Percentiles rank a stretch among this genome's conserved stretches.
phyloP scores from a whole-genome alignment of 2,329 filamentous ascomycete species.

The Daldinia sp. region DNA sequence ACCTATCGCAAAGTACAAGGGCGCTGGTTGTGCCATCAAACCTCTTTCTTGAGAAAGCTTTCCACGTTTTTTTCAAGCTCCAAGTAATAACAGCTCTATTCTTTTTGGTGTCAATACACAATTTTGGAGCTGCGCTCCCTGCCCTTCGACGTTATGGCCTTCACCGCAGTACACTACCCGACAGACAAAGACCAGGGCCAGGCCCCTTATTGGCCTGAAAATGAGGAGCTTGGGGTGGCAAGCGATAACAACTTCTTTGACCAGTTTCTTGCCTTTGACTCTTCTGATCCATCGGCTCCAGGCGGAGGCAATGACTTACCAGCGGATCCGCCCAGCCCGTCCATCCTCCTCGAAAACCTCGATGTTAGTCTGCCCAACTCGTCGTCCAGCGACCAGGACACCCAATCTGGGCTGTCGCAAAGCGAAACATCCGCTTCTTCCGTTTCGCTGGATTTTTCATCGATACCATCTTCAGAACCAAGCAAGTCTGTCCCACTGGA shows the following conservation, averaged over 20 bases:
- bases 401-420: constrained; percentile 31
- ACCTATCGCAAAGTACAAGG: constrained; percentile 47
- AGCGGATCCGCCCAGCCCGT: constrained; percentile 51
- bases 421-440: constrained; percentile 35
- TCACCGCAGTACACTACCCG: constrained; percentile 47
- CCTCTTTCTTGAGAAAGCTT: constrained; percentile 36
- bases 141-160: constrained; percentile 48
- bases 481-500: constrained; percentile 33
- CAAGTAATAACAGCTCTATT: constrained; percentile 32
- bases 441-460: constrained; percentile 27
- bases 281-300: constrained; percentile 43
- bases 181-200: constrained; percentile 51
- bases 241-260: constrained; percentile 51
- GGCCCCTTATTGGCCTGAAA: constrained; percentile 48
- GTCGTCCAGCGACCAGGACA: constrained; percentile 42
- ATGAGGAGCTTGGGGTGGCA: constrained; percentile 48
- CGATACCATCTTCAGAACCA: constrained; percentile 26
- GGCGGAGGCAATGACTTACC: constrained; percentile 40
- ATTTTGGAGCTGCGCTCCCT: constrained; percentile 37
- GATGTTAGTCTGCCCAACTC: constrained; percentile 41
- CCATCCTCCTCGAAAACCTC: constrained; percentile 49
- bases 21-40: constrained; percentile 33
- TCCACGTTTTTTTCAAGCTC: constrained; percentile 34
- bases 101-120: constrained; percentile 27
- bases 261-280: constrained; percentile 52